Evolutionary conservation across 2,329 filamentous ascomycete genomes (phyloP).

Genomic region (Aspergillus pseudonomiae): DNA sequence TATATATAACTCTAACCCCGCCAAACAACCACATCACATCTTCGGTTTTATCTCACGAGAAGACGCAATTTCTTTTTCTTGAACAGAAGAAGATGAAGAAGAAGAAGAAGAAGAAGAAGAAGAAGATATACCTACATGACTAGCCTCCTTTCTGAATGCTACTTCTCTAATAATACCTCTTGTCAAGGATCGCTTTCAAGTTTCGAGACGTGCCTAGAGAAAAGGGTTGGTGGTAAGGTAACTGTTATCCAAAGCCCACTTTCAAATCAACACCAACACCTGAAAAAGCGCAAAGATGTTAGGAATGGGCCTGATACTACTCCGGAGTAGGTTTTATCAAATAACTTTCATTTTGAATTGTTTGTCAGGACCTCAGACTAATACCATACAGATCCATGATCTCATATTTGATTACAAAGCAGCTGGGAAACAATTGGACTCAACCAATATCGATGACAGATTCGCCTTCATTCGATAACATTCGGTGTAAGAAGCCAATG

Average conservation of each 20-base stretch:
- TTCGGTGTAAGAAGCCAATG: not conserved
- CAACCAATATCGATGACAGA: not conserved
- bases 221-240: no score
- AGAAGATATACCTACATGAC: not conserved
- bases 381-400: not conserved
- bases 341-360: not conserved
- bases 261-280: not conserved
- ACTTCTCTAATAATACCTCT: not conserved
- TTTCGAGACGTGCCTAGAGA: not conserved
- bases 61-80: not conserved
- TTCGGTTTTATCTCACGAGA: not conserved
- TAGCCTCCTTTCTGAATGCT: not conserved
- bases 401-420: not conserved
- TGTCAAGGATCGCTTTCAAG: not conserved
- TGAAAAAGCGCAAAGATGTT: not conserved
- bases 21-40: not conserved
- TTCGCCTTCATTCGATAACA: not conserved
- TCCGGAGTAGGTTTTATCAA: not conserved
- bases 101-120: not conserved
- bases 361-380: not conserved
- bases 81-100: not conserved
- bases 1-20: not conserved
- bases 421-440: no score
- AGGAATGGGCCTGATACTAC: not conserved
- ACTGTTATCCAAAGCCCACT: no score